phyloP scores from a whole-genome alignment of 352 stramenopile species.

The Pythium rhizo-oryzae region DNA sequence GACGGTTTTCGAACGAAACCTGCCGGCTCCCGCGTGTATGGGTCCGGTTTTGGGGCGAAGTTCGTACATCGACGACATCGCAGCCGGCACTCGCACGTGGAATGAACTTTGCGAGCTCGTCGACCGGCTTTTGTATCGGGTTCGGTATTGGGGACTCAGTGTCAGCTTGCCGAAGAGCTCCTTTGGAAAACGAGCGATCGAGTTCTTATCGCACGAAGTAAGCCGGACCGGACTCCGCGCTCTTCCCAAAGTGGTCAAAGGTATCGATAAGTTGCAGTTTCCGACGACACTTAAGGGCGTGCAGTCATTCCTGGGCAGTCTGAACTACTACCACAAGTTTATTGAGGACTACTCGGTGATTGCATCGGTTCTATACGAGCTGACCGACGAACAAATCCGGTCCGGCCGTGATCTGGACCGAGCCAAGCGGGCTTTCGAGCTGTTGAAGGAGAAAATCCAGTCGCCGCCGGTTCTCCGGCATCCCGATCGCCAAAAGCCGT shows the following conservation, averaged over 20 bases:
- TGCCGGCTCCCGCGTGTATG: conserved; percentile 2
- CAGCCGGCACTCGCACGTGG: conserved; percentile 1
- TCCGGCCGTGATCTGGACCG: conserved; percentile 12
- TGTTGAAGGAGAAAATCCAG: conserved; percentile 30
- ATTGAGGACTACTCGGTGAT: conserved; percentile 25
- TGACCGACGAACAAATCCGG: too few relatives aligned
- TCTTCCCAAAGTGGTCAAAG: conserved; percentile 1
- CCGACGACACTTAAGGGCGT: conserved; percentile 12
- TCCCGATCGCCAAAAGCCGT: conserved; percentile 17
- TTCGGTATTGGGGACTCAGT: conserved; percentile 21
- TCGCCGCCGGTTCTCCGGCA: conserved; percentile 24
- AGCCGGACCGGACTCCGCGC: neutral
- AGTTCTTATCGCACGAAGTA: conserved; percentile 21
- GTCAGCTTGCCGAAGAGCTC: conserved; percentile 20
- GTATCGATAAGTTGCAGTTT: conserved; percentile 8
- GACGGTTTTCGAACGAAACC: conserved; percentile 7
- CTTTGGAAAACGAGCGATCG: conserved; percentile 17
- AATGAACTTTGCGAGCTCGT: conserved; percentile 4
- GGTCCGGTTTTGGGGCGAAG: conserved; percentile 9
- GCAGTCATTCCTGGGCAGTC: conserved; percentile 21
- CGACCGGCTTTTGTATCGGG: conserved; percentile 8
- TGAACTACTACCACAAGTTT: conserved; percentile 28
- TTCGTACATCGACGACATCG: conserved; percentile 24
- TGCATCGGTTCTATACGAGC: too few relatives aligned
- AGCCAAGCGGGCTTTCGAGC: conserved; percentile 22